Base-by-base conservation (phyloP, 2,329 filamentous ascomycete genomes). In the Polytolypa hystricis region DNA sequence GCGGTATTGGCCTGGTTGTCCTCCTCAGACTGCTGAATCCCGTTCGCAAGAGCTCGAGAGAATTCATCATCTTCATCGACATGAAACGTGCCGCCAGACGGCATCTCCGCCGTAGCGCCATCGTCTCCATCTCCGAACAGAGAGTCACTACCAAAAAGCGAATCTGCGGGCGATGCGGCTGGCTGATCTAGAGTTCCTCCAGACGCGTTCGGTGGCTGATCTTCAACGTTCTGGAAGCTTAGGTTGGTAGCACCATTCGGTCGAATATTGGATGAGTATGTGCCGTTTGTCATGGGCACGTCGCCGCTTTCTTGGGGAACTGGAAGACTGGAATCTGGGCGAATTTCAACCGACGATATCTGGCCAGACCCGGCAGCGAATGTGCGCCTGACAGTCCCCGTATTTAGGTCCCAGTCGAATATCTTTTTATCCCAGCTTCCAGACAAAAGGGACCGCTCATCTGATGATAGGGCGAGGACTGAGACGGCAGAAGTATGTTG, bases 391-490 rank as follows among this genome's bases (percentile, higher is more conserved):
- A 81, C 70, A 49, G 81, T 71, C 0, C 91, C 91, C 1, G 77
- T 91, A 51, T 96, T 85, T 17, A 98, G 60, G 56, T 96, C 91
- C 91, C 91, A 98, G 55, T 96, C 87, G 36, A 86, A 74, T 1
- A 96, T 79, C 12, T 75, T 82, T 62, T 94, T 96, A 59, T 98
- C 91, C 91, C 91, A 98, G 55, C 86, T 89, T 3, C 91, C 91
- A 21, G 86, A 95, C 6, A 98, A 61, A 3, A 96, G 74, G 26
- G 81, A 87, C 51, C 73, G 79, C 63, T 98, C 91, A 47, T 96
- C 87, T 4, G 81, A 76, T 0, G 84, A 77, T 9, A 98, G 65
- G 7, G 75, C 79, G 40, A 98, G 62, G 4, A 93, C 84, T 14
- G 86, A 94, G 12, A 98, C 91, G 0, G 91, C 89, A 31, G 87